Conservation (phyloP, 495 filamentous ascomycete genomes). For the Immersiella caudata region DNA sequence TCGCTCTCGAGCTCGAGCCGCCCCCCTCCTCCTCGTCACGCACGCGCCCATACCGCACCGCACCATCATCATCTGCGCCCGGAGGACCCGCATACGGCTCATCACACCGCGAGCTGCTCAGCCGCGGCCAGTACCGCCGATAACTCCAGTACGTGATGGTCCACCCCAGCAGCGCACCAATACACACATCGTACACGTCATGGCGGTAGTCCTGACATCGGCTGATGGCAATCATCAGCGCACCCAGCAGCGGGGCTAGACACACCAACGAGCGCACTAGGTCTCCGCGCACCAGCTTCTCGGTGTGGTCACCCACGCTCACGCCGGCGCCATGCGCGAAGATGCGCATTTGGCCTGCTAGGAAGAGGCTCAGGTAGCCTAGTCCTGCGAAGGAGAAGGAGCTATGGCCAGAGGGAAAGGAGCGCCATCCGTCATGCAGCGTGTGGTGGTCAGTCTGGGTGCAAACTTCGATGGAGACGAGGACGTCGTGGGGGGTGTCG, state of each 20-base stretch:
- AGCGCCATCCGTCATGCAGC: slow-evolving; percentile 90
- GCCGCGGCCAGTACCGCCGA: slow-evolving; percentile 61
- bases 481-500: slow-evolving; percentile 63
- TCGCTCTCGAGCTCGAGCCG: slow-evolving; percentile 17
- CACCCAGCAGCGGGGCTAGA: slow-evolving; percentile 72
- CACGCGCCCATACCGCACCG: slow-evolving; percentile 32
- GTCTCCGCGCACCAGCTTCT: slow-evolving; percentile 52
- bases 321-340: slow-evolving; percentile 65
- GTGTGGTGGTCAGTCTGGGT: slow-evolving; percentile 75
- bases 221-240: slow-evolving; percentile 86
- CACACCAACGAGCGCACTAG: slow-evolving; percentile 68
- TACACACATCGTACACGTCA: slow-evolving; percentile 88
- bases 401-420: slow-evolving; percentile 87
- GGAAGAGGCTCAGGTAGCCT: slow-evolving; percentile 79
- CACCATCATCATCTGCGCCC: slow-evolving; percentile 11
- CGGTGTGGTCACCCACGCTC: slow-evolving; percentile 21
- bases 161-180: slow-evolving; percentile 73
- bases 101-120: slow-evolving; percentile 51
- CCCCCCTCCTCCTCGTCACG: slow-evolving; percentile 40
- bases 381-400: slow-evolving; percentile 85
- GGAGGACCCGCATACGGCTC: slow-evolving; percentile 52
- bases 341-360: slow-evolving; percentile 77
- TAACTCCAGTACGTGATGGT: slow-evolving; percentile 81
- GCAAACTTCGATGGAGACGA: slow-evolving; percentile 78
- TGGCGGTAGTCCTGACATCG: slow-evolving; percentile 92